Evolutionary conservation across 495 filamentous ascomycete species (phyloP).

Genomic region (Podospora didyma): DNA sequence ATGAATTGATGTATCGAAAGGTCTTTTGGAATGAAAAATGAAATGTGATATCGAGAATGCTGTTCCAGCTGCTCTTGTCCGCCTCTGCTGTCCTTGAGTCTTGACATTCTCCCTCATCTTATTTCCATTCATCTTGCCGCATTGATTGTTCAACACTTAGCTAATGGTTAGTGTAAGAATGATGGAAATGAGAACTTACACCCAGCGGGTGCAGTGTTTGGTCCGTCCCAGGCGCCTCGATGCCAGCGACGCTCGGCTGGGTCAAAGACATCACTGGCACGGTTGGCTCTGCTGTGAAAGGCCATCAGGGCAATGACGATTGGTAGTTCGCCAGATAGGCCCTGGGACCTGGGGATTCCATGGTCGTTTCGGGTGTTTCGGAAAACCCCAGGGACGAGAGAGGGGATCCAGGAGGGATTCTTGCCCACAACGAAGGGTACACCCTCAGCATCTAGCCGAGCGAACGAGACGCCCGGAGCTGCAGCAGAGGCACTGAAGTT

Average conservation of each 20-base stretch:
- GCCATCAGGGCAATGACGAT: conserved; percentile 30
- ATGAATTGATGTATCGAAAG: too few species aligned
- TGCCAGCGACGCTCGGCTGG: conserved; percentile 17
- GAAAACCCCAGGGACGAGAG: conserved; percentile 28
- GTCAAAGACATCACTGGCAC: conserved; percentile 20
- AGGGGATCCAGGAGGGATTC: conserved; percentile 27
- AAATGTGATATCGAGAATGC: too few species aligned
- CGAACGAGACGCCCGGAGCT: conserved; percentile 16
- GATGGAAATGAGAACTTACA: conserved; percentile 18
- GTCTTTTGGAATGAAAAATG: too few species aligned
- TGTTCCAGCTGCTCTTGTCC: too few species aligned
- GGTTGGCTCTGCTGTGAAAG: conserved; percentile 11
- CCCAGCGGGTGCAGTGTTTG: conserved; percentile 3
- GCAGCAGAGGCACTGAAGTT: conserved; percentile 16
- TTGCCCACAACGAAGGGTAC: conserved; percentile 16
- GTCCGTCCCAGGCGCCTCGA: conserved; percentile 10
- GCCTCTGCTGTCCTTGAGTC: too few species aligned
- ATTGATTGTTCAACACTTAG: too few species aligned
- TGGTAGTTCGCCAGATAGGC: conserved; percentile 26
- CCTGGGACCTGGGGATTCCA: conserved; percentile 8
- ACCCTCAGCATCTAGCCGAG: neutral
- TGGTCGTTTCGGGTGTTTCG: conserved; percentile 4
- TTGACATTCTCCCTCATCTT: too few species aligned
- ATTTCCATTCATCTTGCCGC: too few species aligned
- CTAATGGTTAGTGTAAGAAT: neutral